Evolutionary conservation across 805 yeast genomes (phyloP), one percentile per base, ranked within the genome.

Genomic region (Saccharomyces paradoxus): DNA sequence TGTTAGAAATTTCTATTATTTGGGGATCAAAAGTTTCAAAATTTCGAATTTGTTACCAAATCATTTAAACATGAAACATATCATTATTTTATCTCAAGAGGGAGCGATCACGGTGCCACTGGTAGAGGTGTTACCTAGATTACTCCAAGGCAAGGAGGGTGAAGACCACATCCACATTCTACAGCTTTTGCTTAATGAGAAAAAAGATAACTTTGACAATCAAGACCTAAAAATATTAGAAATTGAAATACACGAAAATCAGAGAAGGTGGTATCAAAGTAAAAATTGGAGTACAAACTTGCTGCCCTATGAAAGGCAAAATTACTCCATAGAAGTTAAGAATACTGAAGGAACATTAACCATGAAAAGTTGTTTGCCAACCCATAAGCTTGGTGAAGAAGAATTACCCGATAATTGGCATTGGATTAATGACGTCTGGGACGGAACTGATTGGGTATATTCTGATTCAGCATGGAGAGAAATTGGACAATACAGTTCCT

Each of bases 401-500:
- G 28, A 51, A 28, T 28, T 57, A 4, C 58, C 60, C 2, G 28
- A 52, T 9, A 60, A 49, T 41, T 67, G 69, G 71, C 48, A 55
- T 21, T 65, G 67, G 69, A 54, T 69, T 17, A 71, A 69, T 49
- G 59, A 61, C 41, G 53, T 54, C 24, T 69, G 72, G 72, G 49
- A 52, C 14, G 60, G 54, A 7, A 46, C 56, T 3, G 57, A 53
- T 9, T 69, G 72, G 72, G 14, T 41, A 8, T 68, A 63, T 54
- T 57, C 53, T 7, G 67, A 67, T 52, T 50, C 69, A 4, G 51
- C 60, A 46, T 69, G 72, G 72, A 46, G 50, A 12, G 32, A 41
- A 10, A 54, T 58, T 10, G 72, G 72, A 1, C 17, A 46, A 2
- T 31, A 51, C 7, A 69, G 65, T 24, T 62, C 72, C 1, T 49